Percentiles rank a stretch among this genome's conserved stretches.
These are phyloP conservation scores for Trichoderma endophyticum DNA, from an alignment of 2,329 filamentous ascomycete species.

Conservation along the genomic window DNA sequence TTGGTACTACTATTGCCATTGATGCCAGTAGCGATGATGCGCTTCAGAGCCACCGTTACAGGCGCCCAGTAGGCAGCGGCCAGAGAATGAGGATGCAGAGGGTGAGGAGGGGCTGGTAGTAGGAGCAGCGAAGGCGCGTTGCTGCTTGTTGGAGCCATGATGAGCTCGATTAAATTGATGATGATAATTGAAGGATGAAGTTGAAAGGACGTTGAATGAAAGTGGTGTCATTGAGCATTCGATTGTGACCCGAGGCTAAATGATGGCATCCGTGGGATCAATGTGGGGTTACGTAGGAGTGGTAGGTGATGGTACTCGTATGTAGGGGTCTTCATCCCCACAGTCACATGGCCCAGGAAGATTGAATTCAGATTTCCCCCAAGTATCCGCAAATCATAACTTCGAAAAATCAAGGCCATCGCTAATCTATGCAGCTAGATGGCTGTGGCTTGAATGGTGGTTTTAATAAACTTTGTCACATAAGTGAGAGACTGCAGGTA, in stretches of 20 bases:
- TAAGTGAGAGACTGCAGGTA: background rate
- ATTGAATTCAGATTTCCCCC: background rate
- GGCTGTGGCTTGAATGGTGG: background rate
- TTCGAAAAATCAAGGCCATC: background rate
- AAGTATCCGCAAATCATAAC: background rate
- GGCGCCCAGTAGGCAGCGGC: conserved; percentile 59
- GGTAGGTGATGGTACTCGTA: background rate
- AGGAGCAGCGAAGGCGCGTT: conserved; percentile 54
- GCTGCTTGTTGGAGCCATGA: conserved; percentile 9
- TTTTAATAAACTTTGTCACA: background rate
- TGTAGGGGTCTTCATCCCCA: background rate
- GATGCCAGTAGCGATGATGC: conserved; percentile 42
- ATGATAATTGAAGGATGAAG: background rate
- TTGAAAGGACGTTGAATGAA: background rate
- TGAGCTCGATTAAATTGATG: background rate
- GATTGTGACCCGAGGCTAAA: background rate
- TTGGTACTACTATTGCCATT: background rate
- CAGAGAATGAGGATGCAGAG: conserved; percentile 49
- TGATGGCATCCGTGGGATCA: background rate
- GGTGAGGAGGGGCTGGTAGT: conserved; percentile 60
- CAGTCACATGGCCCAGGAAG: background rate
- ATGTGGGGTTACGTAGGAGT: background rate
- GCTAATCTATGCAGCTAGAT: background rate
- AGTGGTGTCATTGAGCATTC: background rate
- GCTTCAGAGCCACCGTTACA: conserved; percentile 52